Percentiles rank a stretch among this genome's conserved stretches.
Conservation (phyloP, 768 basidiomycete genomes). For the Boletus fagicola region DNA sequence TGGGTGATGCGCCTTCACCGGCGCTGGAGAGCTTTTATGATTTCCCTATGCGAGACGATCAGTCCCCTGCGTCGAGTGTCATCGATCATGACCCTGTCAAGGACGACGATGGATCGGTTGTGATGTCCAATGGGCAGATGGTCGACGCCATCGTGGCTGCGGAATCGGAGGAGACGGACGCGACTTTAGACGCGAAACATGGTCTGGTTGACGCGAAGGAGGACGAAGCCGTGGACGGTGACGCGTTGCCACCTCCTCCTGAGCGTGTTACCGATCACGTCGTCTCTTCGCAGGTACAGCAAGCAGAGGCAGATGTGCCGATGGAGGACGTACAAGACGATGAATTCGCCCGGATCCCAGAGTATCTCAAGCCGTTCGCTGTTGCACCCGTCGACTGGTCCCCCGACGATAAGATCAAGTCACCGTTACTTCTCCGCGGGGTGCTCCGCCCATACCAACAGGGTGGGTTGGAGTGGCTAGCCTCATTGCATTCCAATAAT, state of each 20-base stretch:
- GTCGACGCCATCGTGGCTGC: not conserved
- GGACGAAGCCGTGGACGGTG: not conserved
- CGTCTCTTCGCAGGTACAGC: conserved; percentile 1
- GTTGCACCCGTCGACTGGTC: conserved; percentile 73
- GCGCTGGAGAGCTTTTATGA: conserved; percentile 26
- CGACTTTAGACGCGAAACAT: not conserved
- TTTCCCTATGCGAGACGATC: conserved; percentile 21
- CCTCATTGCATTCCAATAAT: conserved; percentile 77
- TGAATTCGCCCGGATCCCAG: conserved; percentile 41
- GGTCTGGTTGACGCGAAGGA: not conserved
- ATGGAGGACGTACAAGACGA: conserved; percentile 41
- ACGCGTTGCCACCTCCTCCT: not conserved
- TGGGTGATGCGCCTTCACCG: conserved; percentile 21
- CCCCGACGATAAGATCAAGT: conserved; percentile 51
- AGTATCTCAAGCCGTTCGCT: conserved; percentile 66
- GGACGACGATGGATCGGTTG: conserved; percentile 8
- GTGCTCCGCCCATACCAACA: conserved; percentile 91
- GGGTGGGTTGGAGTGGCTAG: conserved; percentile 91
- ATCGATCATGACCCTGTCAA: conserved; percentile 23
- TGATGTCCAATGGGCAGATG: not conserved
- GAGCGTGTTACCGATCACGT: not conserved
- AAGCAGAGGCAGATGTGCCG: conserved; percentile 11
- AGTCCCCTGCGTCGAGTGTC: conserved; percentile 32
- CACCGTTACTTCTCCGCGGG: conserved; percentile 80
- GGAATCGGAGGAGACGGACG: not conserved